Evolutionary conservation across 345 rosid species (phyloP).

Genomic region (Salix arbutifolia): DNA sequence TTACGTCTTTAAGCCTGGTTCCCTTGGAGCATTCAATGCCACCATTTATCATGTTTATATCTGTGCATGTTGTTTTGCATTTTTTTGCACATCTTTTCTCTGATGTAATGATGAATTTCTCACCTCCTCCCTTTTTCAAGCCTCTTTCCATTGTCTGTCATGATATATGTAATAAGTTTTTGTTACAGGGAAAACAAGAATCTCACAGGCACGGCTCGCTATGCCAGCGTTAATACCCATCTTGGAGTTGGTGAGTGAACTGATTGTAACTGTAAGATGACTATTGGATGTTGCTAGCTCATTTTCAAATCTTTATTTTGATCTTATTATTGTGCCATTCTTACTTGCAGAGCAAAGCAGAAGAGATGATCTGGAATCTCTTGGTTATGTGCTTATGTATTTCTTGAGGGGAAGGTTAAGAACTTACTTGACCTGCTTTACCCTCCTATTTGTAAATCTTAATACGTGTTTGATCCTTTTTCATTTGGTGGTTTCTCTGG

Average conservation of each 20-base stretch:
- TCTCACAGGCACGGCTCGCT: conserved; percentile 97
- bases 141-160: conserved; percentile 2
- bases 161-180: conserved; percentile 2
- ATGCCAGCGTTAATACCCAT: conserved; percentile 96
- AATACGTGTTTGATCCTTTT: conserved; percentile 11
- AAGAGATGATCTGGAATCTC: conserved; percentile 99
- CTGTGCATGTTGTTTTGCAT: background rate
- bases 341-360: conserved; percentile 85
- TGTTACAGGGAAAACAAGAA: conserved; percentile 86
- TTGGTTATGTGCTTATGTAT: conserved; percentile 96
- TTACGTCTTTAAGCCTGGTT: background rate
- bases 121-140: background rate
- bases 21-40: background rate
- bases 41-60: background rate
- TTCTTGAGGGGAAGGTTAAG: conserved; percentile 89
- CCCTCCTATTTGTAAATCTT: background rate
- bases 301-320: background rate
- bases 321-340: background rate
- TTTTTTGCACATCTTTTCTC: background rate
- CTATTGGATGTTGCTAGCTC: background rate
- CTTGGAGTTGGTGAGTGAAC: conserved; percentile 80
- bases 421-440: background rate
- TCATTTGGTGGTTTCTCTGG: conserved; percentile 14
- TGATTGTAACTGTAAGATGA: background rate
- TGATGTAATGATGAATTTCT: background rate